Conservation (phyloP, 495 filamentous ascomycete genomes). For the Usnea hakonensis region DNA sequence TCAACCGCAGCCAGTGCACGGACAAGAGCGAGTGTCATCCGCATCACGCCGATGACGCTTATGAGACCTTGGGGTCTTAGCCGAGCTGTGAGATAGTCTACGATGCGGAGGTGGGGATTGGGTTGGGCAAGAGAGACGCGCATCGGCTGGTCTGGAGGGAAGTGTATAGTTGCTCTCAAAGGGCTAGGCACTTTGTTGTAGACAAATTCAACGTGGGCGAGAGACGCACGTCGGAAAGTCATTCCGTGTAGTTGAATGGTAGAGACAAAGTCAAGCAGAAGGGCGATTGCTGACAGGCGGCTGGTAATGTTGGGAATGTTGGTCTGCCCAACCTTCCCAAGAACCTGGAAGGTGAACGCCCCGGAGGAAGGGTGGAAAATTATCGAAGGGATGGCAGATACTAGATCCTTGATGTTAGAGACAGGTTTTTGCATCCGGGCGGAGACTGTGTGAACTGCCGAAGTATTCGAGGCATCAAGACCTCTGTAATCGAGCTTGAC, state of each 20-base stretch:
- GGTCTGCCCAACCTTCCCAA: constrained; percentile 47
- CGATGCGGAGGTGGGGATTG: constrained; percentile 72
- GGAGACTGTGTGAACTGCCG: constrained; percentile 28
- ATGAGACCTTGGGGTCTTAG: constrained; percentile 49
- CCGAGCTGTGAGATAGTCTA: constrained; percentile 52
- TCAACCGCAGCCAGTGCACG: constrained; percentile 49
- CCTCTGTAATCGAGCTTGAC: constrained; percentile 47
- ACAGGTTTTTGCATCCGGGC: constrained; percentile 34
- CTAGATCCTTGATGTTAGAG: constrained; percentile 41
- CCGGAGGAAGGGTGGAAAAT: constrained; percentile 42
- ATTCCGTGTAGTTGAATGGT: constrained; percentile 49
- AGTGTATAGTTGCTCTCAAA: constrained; percentile 31
- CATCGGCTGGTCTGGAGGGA: constrained; percentile 28
- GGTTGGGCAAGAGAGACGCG: constrained; percentile 45
- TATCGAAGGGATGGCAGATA: constrained; percentile 47
- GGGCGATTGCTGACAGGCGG: constrained; percentile 54
- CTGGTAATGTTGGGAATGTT: constrained; percentile 46
- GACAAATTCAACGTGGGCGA: constrained; percentile 53
- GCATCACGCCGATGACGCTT: constrained; percentile 45
- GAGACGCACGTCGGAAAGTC: constrained; percentile 47
- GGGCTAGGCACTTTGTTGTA: constrained; percentile 36
- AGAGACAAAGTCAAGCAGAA: constrained; percentile 56
- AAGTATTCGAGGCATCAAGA: constrained; percentile 26
- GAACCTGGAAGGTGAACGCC: constrained; percentile 51
- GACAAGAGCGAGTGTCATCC: constrained; percentile 61